Base-by-base conservation (phyloP, 2,329 filamentous ascomycete genomes). In the Xylaria sp. region DNA sequence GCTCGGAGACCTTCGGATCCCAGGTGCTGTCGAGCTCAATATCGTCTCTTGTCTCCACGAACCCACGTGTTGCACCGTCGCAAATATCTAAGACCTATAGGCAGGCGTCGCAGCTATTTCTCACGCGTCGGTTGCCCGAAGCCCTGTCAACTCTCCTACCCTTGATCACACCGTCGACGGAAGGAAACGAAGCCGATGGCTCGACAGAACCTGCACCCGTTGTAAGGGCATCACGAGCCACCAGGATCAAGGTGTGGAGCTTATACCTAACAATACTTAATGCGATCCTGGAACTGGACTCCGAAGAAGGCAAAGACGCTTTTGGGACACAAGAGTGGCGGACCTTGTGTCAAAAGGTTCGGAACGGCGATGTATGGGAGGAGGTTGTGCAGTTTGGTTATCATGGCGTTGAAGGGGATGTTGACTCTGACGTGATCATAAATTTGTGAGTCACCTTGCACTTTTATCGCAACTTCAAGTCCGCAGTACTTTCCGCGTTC, bases 181-280 rank as follows among this genome's bases (percentile, higher is more conserved):
- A 77, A 60, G 82, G 60, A 69, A 81, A 82, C 33, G 80, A 84
- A 63, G 83, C 78, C 22, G 81, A 85, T 55, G 80, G 81, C 36
- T 70, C 79, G 22, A 77, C 74, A 39, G 85, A 89, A 64, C 83
- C 87, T 31, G 91, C 93, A 31, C 93, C 94, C 4, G 89, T 97
- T 60, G 90, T 92, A 61, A 88, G 86, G 69, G 93, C 93, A 60
- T 94, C 92, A 47, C 89, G 91, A 71, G 92, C 90, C 36, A 96
- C 93, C 64, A 86, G 94, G 71, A 91, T 97, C 79, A 99, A 98
- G 80, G 91, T 98, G 70, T 99, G 96, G 96, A 97, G 94, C 79
- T 86, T 99, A 74, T 99, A 98, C 78, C 86, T 98, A 71, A 97
- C 94, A 20, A 91, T 97, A 57, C 84, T 98, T 69, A 97, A 97